Evolutionary conservation across 2,329 filamentous ascomycete genomes (phyloP), one percentile per base, ranked within the genome.

Genomic region (Aspergillus cejpii): DNA sequence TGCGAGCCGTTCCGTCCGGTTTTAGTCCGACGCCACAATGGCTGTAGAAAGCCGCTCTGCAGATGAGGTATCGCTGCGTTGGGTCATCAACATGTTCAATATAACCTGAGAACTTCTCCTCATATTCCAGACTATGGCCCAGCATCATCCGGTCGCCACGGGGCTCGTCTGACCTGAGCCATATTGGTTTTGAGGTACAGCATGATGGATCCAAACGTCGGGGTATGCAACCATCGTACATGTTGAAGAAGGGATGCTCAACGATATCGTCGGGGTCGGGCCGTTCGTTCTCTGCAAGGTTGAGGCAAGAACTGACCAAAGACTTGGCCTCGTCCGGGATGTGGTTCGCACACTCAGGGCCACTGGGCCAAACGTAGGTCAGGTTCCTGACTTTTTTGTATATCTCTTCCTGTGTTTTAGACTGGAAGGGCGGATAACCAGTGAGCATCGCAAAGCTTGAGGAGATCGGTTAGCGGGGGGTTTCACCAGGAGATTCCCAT

Each of bases 361-460:
- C 67, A 42, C 70, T 70, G 8, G 72, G 73, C 73, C 73, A 75
- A 19, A 68, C 67, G 44, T 75, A 75, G n/a, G 66, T 65, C 33
- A 74, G 50, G 26, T 62, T 71, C 43, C 68, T 64, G 3, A 74
- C 70, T 52, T 74, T 75, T 43, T 67, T 68, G 51, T 75, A 75
- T 11, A 75, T 74, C 48, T 75, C 73, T 48, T 74, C 70, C 49
- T 74, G 72, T 0, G 72, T 74, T 49, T 73, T 73, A 3, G 92
- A 94, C 68, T 98, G 92, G 66, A 98, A 98, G 0, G 92, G 92
- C 1, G 92, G 91, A 59, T 91, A 94, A 15, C 92, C 94, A 6
- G 92, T 92, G 37, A 97, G 84, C 80, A 98, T 91, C 39, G 92
- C 94, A 69, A 94, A 97, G 66, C 85, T 88, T 55, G 2, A 14